Conservation (phyloP, 2,329 filamentous ascomycete genomes). For the Fusarium floridanum region DNA sequence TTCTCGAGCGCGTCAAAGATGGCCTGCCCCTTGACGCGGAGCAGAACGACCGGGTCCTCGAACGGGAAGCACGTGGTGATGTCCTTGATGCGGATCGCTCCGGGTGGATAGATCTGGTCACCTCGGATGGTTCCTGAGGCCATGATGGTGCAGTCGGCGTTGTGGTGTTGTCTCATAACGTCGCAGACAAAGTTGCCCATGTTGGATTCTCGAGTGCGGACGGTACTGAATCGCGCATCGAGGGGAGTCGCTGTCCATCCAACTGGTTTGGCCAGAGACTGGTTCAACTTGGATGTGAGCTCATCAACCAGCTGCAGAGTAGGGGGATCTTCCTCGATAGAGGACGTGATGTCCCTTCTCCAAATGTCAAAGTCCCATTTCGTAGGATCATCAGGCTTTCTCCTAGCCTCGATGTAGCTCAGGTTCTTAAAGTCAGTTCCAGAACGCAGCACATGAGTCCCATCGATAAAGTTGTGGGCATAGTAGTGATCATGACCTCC, state of each 20-base stretch:
- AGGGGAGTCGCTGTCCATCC: constrained; percentile 86
- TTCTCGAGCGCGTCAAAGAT: constrained; percentile 89
- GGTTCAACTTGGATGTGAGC: constrained; percentile 78
- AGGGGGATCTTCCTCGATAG: constrained; percentile 72
- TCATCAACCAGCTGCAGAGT: constrained; percentile 74
- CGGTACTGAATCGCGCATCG: constrained; percentile 88
- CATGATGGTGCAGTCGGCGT: constrained; percentile 86
- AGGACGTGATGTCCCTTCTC: constrained; percentile 78
- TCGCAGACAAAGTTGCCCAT: constrained; percentile 93
- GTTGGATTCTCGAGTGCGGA: constrained; percentile 83
- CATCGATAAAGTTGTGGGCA: constrained; percentile 80
- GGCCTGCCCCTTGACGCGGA: constrained; percentile 77
- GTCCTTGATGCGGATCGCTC: constrained; percentile 81
- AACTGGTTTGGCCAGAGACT: constrained; percentile 84
- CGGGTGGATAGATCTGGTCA: constrained; percentile 89
- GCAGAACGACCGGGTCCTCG: constrained; percentile 87
- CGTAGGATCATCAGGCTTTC: constrained; percentile 57
- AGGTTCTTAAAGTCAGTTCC: constrained; percentile 94
- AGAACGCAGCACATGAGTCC: constrained; percentile 85
- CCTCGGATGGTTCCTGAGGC: constrained; percentile 87
- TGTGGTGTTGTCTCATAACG: constrained; percentile 87
- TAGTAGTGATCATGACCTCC: constrained; percentile 95
- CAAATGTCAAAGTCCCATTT: constrained; percentile 85
- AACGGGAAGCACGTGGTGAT: constrained; percentile 94
- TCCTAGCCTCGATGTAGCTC: constrained; percentile 85